Evolutionary conservation across 257 asterid genomes (phyloP).

Genomic region (Paraleonurus japonicus): DNA sequence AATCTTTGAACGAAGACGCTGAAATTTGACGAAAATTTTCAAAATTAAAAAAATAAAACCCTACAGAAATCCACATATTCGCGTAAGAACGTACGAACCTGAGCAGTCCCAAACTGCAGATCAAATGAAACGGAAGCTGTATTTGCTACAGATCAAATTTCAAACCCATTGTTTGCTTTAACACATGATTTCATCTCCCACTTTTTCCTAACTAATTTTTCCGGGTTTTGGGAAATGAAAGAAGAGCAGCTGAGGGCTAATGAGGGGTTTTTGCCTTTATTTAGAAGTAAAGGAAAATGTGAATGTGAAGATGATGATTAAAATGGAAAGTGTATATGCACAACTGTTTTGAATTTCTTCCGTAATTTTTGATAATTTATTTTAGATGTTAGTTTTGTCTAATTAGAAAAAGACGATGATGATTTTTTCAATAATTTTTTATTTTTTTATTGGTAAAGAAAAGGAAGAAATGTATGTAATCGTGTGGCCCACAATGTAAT

Average conservation of each 20-base stretch:
- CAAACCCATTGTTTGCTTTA: background rate
- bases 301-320: constrained; percentile 31
- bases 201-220: background rate
- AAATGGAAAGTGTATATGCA: constrained; percentile 20
- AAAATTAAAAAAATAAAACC: constrained; percentile 25
- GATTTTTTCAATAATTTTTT: background rate
- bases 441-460: background rate
- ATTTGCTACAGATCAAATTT: constrained; percentile 28
- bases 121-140: constrained; percentile 27
- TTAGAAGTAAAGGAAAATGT: constrained; percentile 34
- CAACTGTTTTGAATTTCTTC: background rate
- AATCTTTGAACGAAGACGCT: background rate
- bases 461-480: background rate
- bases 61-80: constrained; percentile 24
- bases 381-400: background rate
- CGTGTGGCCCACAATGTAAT: constrained; percentile 34
- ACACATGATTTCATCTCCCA: background rate
- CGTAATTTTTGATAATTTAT: background rate
- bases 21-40: background rate
- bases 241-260: constrained; percentile 28
- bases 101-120: constrained; percentile 24
- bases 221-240: constrained; percentile 20
- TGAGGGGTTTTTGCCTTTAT: constrained; percentile 27
- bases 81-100: constrained; percentile 33
- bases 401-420: background rate